phyloP scores from a whole-genome alignment of 371 early-diverging fungal genomes.

The Mortierella sp. region DNA sequence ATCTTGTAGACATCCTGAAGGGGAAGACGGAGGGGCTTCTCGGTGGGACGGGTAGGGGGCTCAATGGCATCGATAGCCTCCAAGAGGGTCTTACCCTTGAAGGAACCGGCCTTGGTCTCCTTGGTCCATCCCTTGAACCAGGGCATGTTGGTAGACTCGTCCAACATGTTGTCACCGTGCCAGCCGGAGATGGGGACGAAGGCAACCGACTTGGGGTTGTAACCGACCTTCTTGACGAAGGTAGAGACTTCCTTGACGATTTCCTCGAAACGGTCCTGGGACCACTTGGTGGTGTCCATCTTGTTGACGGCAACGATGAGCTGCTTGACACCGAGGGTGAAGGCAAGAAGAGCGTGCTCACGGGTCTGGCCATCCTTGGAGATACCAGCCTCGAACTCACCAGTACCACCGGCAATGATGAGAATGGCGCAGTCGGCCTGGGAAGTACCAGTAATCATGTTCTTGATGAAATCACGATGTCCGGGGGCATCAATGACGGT shows the following conservation, averaged over 20 bases:
- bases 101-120: constrained; percentile 84
- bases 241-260: constrained; percentile 92
- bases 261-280: constrained; percentile 93
- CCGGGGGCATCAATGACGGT: constrained; percentile 99
- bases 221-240: constrained; percentile 96
- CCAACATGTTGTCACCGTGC: constrained; percentile 98
- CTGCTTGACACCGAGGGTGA: constrained; percentile 97
- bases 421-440: constrained; percentile 98
- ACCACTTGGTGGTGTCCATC: constrained; percentile 98
- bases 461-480: constrained; percentile 99
- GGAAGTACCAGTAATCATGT: constrained; percentile 99
- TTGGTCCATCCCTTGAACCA: constrained; percentile 98
- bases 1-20: constrained; percentile 98
- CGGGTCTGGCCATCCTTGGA: constrained; percentile 99
- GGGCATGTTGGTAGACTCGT: constrained; percentile 91
- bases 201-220: constrained; percentile 90
- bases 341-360: constrained; percentile 99
- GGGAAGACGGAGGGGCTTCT: constrained; percentile 97
- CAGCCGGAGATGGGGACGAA: constrained; percentile 98
- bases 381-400: constrained; percentile 99
- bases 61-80: constrained; percentile 95
- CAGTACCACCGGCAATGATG: constrained; percentile 93
- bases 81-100: constrained; percentile 90
- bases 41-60: constrained; percentile 90
- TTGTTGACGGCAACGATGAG: constrained; percentile 99